These are phyloP conservation scores for Aureobasidium sp. DNA, from an alignment of 2,329 filamentous ascomycete genomes.

Conservation along the genomic window DNA sequence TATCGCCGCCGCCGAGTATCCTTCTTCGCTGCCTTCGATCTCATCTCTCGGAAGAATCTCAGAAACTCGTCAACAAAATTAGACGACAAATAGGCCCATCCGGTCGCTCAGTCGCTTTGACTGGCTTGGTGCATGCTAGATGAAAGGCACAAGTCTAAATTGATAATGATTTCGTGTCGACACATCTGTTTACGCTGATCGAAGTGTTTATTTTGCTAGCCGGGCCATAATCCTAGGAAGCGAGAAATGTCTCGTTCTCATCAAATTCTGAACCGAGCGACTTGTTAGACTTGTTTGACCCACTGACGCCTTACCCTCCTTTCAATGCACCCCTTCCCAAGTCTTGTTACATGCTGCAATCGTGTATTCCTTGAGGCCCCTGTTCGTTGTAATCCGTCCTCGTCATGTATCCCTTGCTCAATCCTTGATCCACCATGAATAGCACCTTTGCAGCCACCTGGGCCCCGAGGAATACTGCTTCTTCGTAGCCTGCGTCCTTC, in stretches of 20 bases:
- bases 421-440: constrained; percentile 61
- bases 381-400: constrained; percentile 62
- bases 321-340: neutral
- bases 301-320: neutral
- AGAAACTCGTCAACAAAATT: neutral
- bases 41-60: neutral
- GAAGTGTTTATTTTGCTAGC: neutral
- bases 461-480: constrained; percentile 78
- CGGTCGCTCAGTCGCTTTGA: neutral
- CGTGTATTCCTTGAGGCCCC: constrained; percentile 58
- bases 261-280: neutral
- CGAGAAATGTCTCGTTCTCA: constrained; percentile 1
- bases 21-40: neutral
- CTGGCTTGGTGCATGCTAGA: neutral
- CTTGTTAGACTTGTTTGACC: neutral
- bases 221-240: neutral
- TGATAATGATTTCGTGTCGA: neutral
- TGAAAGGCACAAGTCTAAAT: neutral
- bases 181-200: neutral
- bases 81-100: neutral
- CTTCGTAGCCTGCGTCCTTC: constrained; percentile 70
- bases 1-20: neutral
- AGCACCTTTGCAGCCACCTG: constrained; percentile 76
- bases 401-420: constrained; percentile 62
- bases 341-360: constrained; percentile 29